Base-by-base conservation (phyloP, 140 eudicot genomes). In the Ambrosia hybrid region DNA sequence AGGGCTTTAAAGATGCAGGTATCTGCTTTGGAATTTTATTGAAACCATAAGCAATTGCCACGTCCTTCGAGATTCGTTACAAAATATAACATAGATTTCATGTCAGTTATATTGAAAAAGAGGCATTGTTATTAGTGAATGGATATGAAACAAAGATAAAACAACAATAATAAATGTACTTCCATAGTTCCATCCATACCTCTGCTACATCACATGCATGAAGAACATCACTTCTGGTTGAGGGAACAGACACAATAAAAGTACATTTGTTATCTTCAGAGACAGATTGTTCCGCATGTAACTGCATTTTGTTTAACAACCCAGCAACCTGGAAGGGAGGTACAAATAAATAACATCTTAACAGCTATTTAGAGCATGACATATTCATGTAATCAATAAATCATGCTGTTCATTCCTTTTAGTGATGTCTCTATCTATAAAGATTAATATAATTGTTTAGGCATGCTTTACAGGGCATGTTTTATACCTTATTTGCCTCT, bases 191-290 rank as follows among this genome's bases (percentile, higher is more conserved):
- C 41, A 67, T 26, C 16, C 43, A 63, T 76, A 92, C 98, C 96
- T 92, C 98, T 64, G 96, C 96, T 45, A 92, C 89, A 80, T 92
- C 98, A 85, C 98, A 89, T 45, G 96, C 85, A 83, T 92, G 96
- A 78, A 89, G 95, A 70, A 92, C 78, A 73, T 92, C 96, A 78
- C 98, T 92, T 83, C 98, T 81, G 21, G 96, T 92, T 9, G 98
- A 95, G 67, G 98, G 98, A 60, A 89, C 87, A 13, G 92, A 79
- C 57, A 89, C 87, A 14, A 73, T 82, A 68, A 92, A 85, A 34
- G 55, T 62, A 68, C 81, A 64, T 12, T 75, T 67, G 1, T 78
- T 75, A 70, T 82, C 84, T 64, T 43, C 79, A n/a, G 78, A 67
- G 33, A 52, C 79, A 56, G 86, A 76, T 45, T 75, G 63, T 74